Base-by-base conservation (phyloP, 805 yeast genomes). In the Cephaloascus albidus region DNA sequence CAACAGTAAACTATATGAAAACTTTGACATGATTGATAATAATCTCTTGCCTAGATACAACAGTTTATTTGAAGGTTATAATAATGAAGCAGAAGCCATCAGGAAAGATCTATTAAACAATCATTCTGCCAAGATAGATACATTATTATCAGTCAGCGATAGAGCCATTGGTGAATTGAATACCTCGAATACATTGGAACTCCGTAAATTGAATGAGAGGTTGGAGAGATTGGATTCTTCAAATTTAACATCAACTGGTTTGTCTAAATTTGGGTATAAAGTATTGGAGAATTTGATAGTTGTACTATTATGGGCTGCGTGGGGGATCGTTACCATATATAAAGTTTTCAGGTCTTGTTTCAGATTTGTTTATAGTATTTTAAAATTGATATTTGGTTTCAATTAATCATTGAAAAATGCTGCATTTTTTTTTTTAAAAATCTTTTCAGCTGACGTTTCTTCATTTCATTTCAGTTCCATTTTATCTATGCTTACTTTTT, bases 161-260 rank as follows among this genome's bases (percentile, higher is more conserved):
- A 62, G 89, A 45, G 71, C 82, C 10, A 73, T 79, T 42, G 82
- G 86, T 43, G 89, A 81, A 50, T 76, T 83, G 39, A 83, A 78
- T 53, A 82, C 90, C 0, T 78, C 87, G 1, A 55, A 81, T 34
- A 70, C 86, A 10, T 57, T 83, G 43, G 81, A 79, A 46, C 60
- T 82, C 20, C 61, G 83, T 17, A 71, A 70, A 41, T 55, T 77
- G 4, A 63, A 62, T 40, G 84, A 78, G 53, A 59, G 61, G 37
- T 48, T 69, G 38, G 74, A 75, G 40, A 60, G 67, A 44, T 48
- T 70, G 39, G 58, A 64, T 51, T 43, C 55, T 3, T 55, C 51
- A 28, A 53, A 52, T 31, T 53, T 44, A 33, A 43, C 47, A 12
- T 61, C 61, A 17, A 65, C 62, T 15, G 48, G 60, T n/a, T 45